Percentiles rank a stretch among this genome's conserved stretches.
These are phyloP conservation scores for Domatiomyces catenatus DNA, from an alignment of 2,329 filamentous ascomycete genomes.

Conservation along the genomic window DNA sequence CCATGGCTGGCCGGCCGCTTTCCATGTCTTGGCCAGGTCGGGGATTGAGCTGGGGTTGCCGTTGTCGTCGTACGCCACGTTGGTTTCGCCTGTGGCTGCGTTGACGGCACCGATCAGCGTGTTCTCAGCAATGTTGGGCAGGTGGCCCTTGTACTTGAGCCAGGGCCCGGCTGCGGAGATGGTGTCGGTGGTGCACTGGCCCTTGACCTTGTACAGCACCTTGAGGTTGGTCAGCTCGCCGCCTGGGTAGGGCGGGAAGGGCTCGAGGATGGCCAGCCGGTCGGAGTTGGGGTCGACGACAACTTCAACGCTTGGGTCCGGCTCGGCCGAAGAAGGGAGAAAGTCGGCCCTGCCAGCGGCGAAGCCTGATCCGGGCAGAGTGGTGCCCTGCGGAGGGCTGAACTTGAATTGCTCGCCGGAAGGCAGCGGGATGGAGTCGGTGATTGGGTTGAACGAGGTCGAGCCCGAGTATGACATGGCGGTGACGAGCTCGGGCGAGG, in stretches of 20 bases:
- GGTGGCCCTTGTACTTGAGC: slow-evolving; percentile 98
- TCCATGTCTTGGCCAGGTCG: slow-evolving; percentile 74
- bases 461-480: slow-evolving; percentile 86
- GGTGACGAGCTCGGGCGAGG: slow-evolving; percentile 90
- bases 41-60: slow-evolving; percentile 65
- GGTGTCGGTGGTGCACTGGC: slow-evolving; percentile 97
- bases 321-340: slow-evolving; percentile 53
- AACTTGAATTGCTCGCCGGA: slow-evolving; percentile 76
- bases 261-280: slow-evolving; percentile 78
- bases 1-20: slow-evolving; percentile 60
- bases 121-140: slow-evolving; percentile 95
- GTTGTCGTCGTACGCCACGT: slow-evolving; percentile 75
- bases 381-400: slow-evolving; percentile 49
- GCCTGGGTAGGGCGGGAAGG: slow-evolving; percentile 69
- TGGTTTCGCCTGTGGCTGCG: slow-evolving; percentile 81
- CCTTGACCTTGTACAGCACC: slow-evolving; percentile 89
- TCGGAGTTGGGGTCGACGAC: slow-evolving; percentile 75
- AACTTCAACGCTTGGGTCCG: slow-evolving; percentile 56
- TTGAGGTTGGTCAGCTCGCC: slow-evolving; percentile 60
- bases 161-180: slow-evolving; percentile 94
- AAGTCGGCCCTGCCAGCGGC: slow-evolving; percentile 62
- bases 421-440: slow-evolving; percentile 65
- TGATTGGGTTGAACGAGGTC: slow-evolving; percentile 92
- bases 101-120: slow-evolving; percentile 92
- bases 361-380: slow-evolving; percentile 58